Conservation (phyloP, 2,329 filamentous ascomycete genomes). For the Aspergillus phoenicis region DNA sequence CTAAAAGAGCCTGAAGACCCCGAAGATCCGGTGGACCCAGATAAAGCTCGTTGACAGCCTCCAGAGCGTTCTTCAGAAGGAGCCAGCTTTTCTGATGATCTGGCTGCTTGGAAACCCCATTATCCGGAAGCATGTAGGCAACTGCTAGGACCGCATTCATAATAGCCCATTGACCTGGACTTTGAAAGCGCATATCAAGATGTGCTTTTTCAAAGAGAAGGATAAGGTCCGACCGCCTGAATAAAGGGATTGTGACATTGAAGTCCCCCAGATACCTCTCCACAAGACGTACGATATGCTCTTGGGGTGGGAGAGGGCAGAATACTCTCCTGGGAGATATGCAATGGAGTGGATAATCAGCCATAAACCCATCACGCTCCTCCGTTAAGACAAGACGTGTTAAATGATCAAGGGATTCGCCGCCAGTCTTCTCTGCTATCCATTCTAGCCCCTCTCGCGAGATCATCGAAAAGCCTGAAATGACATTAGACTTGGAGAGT, state of each 20-base stretch:
- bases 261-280: constrained; percentile 18
- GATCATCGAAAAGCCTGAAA: constrained; percentile 14
- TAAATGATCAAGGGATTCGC: background rate
- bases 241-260: constrained; percentile 18
- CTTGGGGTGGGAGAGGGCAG: constrained; percentile 16
- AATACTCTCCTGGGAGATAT: constrained; percentile 12
- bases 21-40: constrained; percentile 19
- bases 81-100: constrained; percentile 20
- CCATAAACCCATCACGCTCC: background rate
- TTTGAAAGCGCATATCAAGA: constrained; percentile 4
- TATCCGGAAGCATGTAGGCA: constrained; percentile 14
- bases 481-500: background rate
- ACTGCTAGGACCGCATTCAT: constrained; percentile 21
- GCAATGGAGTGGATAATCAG: background rate
- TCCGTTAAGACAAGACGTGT: background rate
- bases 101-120: background rate
- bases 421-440: constrained; percentile 16
- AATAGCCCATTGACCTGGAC: constrained; percentile 19
- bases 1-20: constrained; percentile 19
- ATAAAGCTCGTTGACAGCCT: constrained; percentile 16
- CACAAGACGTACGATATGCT: constrained; percentile 13
- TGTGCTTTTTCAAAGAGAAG: constrained; percentile 13
- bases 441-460: constrained; percentile 19
- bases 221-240: constrained; percentile 13
- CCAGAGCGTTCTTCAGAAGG: constrained; percentile 22